Percentiles rank a stretch among this genome's conserved stretches.
Evolutionary conservation across 306 rosid species (phyloP).

Genomic region (Carpinus viminea): DNA sequence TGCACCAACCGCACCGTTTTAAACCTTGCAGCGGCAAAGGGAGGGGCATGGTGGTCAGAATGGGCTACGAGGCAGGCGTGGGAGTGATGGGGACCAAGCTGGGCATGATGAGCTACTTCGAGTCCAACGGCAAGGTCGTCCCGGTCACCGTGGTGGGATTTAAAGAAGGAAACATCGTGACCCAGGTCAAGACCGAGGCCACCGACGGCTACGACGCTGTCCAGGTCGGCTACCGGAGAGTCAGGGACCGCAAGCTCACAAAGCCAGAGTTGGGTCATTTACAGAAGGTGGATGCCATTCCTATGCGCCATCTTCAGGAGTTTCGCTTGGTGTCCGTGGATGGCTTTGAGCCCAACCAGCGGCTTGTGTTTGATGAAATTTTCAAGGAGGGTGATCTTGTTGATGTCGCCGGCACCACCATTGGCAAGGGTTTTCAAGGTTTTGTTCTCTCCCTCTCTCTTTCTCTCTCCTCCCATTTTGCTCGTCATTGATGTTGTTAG

Average conservation of each 20-base stretch:
- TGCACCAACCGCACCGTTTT: not conserved
- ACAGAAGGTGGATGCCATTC: constrained; percentile 73
- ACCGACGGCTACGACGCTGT: constrained; percentile 83
- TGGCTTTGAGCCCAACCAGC: constrained; percentile 66
- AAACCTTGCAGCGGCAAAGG: not conserved
- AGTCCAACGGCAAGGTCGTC: constrained; percentile 67
- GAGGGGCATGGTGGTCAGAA: constrained; percentile 25
- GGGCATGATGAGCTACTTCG: constrained; percentile 92
- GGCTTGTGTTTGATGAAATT: constrained; percentile 52
- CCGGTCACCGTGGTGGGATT: constrained; percentile 93
- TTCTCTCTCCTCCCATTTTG: not conserved
- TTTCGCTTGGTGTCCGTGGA: constrained; percentile 66
- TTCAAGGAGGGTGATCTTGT: constrained; percentile 94
- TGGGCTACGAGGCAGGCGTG: constrained; percentile 89
- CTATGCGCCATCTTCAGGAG: constrained; percentile 95
- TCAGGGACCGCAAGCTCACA: constrained; percentile 77
- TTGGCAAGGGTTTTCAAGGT: constrained; percentile 97
- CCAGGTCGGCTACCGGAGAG: constrained; percentile 80
- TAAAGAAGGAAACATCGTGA: constrained; percentile 91
- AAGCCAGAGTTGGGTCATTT: constrained; percentile 92
- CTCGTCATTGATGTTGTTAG: not conserved
- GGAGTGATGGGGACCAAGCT: constrained; percentile 94
- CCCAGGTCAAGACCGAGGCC: constrained; percentile 78
- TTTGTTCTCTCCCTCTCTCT: constrained; percentile 11
- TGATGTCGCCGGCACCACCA: constrained; percentile 89